Percentiles rank a stretch among this genome's conserved stretches.
phyloP scores from a whole-genome alignment of 306 rosid genomes.

The Acacia crassicarpa region DNA sequence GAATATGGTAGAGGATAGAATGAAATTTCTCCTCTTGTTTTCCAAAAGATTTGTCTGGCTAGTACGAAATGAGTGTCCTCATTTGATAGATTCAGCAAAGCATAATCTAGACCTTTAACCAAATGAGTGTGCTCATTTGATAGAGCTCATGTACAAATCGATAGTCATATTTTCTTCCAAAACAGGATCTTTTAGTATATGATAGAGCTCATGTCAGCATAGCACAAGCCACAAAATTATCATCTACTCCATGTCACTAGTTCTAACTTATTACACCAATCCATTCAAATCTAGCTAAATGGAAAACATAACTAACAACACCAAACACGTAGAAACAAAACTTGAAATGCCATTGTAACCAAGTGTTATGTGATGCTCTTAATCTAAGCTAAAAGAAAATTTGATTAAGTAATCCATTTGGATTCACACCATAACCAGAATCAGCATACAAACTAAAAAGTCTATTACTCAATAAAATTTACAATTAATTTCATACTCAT shows the following conservation, averaged over 20 bases:
- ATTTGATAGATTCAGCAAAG: slow-evolving; percentile 84
- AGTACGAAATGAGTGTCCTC: too few relatives aligned
- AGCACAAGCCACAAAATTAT: not conserved
- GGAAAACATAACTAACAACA: not conserved
- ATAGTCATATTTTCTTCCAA: not conserved
- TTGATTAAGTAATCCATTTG: not conserved
- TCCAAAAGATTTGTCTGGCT: slow-evolving; percentile 64
- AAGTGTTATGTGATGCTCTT: not conserved
- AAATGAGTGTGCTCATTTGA: too few relatives aligned
- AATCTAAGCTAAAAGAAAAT: not conserved
- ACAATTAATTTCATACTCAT: not conserved
- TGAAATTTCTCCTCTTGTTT: slow-evolving; percentile 62
- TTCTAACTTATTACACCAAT: not conserved
- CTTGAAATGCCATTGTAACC: not conserved
- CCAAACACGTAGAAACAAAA: not conserved
- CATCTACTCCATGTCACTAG: not conserved
- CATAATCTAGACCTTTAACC: slow-evolving; percentile 94
- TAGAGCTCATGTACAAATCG: not conserved
- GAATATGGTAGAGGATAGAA: slow-evolving; percentile 49
- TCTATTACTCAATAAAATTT: not conserved
- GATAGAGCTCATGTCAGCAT: not conserved
- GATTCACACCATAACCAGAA: not conserved
- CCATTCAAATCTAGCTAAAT: not conserved
- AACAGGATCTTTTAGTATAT: not conserved
- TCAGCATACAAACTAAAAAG: not conserved